A percentile compares a stretch with the other conserved stretches of the same genome.
These are phyloP conservation scores for Adansonia grandidieri DNA, from an alignment of 441 rosid genomes.

Conservation along the genomic window DNA sequence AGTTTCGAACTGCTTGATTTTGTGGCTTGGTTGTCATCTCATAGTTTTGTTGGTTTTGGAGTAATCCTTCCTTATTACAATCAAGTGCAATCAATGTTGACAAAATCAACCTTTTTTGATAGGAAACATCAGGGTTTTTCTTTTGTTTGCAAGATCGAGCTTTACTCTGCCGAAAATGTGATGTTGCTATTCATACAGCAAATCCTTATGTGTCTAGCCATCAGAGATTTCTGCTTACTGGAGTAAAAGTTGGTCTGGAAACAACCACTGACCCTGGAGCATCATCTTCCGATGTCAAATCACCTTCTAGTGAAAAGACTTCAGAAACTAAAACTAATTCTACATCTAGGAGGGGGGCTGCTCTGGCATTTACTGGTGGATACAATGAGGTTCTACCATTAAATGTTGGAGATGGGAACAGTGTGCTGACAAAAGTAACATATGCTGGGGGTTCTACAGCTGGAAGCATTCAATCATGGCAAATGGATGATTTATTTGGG, in stretches of 20 bases:
- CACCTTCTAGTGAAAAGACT: not conserved
- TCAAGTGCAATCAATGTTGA: not conserved
- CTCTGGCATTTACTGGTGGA: constrained; percentile 34
- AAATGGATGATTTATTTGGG: constrained; percentile 70
- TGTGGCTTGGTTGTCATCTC: too few species aligned
- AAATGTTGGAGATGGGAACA: constrained; percentile 35
- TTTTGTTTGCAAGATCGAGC: constrained; percentile 96
- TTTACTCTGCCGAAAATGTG: constrained; percentile 91
- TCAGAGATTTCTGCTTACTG: constrained; percentile 88
- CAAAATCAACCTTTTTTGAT: constrained; percentile 19
- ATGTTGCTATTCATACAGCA: constrained; percentile 77
- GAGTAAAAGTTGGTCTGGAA: constrained; percentile 86
- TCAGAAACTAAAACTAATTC: constrained; percentile 44
- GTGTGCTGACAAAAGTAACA: constrained; percentile 42
- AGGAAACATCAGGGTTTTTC: constrained; percentile 91
- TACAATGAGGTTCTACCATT: constrained; percentile 36
- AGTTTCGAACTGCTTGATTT: too few species aligned
- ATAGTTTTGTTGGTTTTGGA: too few species aligned
- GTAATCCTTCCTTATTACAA: too few species aligned
- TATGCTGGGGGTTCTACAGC: constrained; percentile 59
- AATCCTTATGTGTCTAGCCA: constrained; percentile 74
- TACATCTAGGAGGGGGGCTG: constrained; percentile 39
- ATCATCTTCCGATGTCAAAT: not conserved
- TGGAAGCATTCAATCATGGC: constrained; percentile 75
- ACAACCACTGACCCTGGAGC: constrained; percentile 36